Conservation (phyloP, 208 protist genomes). For the Endotrypanum monterogeii region DNA sequence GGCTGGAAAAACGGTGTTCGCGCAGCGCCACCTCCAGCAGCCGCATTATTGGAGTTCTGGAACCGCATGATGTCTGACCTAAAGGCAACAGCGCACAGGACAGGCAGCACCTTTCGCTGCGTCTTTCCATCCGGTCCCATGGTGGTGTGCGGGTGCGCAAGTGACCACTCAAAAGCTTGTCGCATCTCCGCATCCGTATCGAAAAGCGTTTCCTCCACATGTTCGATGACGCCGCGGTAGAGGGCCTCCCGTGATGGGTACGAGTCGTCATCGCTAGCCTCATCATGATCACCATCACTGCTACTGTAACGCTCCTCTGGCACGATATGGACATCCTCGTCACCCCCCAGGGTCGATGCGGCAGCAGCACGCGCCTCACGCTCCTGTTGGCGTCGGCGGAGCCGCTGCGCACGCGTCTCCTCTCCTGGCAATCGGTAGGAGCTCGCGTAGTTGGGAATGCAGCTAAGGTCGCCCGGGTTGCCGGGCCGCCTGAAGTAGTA, state of each 20-base stretch:
- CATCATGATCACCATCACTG: slow-evolving; percentile 10
- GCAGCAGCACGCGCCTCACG: slow-evolving; percentile 21
- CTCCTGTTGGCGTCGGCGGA: slow-evolving; percentile 14
- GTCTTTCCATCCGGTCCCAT: slow-evolving; percentile 36
- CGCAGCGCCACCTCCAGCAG: not conserved
- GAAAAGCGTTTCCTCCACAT: slow-evolving; percentile 76
- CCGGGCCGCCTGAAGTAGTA: slow-evolving; percentile 85
- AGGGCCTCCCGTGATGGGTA: slow-evolving; percentile 78
- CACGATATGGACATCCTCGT: not conserved
- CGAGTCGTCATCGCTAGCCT: slow-evolving; percentile 37
- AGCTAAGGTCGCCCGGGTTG: slow-evolving; percentile 71
- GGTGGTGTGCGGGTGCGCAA: slow-evolving; percentile 38
- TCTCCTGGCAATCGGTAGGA: slow-evolving; percentile 31
- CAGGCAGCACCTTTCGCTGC: slow-evolving; percentile 63
- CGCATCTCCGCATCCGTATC: slow-evolving; percentile 87
- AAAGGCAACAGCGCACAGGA: slow-evolving; percentile 87
- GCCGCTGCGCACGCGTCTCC: slow-evolving; percentile 25
- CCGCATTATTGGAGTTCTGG: not conserved
- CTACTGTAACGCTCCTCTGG: not conserved
- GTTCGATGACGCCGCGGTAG: slow-evolving; percentile 78
- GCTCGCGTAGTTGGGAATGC: slow-evolving; percentile 66
- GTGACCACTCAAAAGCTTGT: slow-evolving; percentile 44
- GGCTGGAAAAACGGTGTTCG: not conserved
- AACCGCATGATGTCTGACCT: slow-evolving; percentile 49
- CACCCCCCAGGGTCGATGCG: not conserved